Conservation (phyloP, 345 rosid genomes). For the Alliaria petiolata region DNA sequence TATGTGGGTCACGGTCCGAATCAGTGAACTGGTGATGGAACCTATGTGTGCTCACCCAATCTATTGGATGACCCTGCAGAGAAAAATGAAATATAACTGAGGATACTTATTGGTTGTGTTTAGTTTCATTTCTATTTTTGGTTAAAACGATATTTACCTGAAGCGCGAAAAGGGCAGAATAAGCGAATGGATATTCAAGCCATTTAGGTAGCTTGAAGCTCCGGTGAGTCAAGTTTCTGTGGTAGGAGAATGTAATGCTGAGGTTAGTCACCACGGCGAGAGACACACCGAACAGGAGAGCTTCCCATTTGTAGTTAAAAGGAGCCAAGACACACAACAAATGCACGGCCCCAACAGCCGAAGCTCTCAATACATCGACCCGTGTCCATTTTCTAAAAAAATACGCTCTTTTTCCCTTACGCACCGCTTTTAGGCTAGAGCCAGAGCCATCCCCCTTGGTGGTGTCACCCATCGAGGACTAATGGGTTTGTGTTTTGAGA, state of each 20-base stretch:
- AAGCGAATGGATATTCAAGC: slow-evolving; percentile 37
- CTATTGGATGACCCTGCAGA: slow-evolving; percentile 32
- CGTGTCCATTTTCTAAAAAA: slow-evolving; percentile 26
- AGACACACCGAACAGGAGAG: slow-evolving; percentile 14
- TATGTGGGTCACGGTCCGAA: slow-evolving; percentile 34
- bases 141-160: slow-evolving; percentile 15
- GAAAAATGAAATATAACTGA: background rate
- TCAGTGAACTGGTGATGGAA: slow-evolving; percentile 36
- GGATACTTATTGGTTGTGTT: background rate
- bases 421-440: slow-evolving; percentile 6
- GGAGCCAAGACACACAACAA: slow-evolving; percentile 23
- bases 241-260: slow-evolving; percentile 35
- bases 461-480: slow-evolving; percentile 15
- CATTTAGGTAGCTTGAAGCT: slow-evolving; percentile 39
- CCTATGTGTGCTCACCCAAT: slow-evolving; percentile 38
- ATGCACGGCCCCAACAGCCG: slow-evolving; percentile 26
- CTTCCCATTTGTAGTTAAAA: slow-evolving; percentile 31
- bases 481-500: too few relatives aligned
- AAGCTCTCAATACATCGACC: slow-evolving; percentile 20
- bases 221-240: slow-evolving; percentile 32
- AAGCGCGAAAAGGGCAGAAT: slow-evolving; percentile 27
- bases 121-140: background rate
- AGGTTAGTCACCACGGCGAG: slow-evolving; percentile 12
- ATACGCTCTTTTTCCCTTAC: slow-evolving; percentile 9
- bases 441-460: slow-evolving; percentile 13